Evolutionary conservation across 2,329 filamentous ascomycete genomes (phyloP), one percentile per base, ranked within the genome.

Genomic region (Dothideomycetes sp.): DNA sequence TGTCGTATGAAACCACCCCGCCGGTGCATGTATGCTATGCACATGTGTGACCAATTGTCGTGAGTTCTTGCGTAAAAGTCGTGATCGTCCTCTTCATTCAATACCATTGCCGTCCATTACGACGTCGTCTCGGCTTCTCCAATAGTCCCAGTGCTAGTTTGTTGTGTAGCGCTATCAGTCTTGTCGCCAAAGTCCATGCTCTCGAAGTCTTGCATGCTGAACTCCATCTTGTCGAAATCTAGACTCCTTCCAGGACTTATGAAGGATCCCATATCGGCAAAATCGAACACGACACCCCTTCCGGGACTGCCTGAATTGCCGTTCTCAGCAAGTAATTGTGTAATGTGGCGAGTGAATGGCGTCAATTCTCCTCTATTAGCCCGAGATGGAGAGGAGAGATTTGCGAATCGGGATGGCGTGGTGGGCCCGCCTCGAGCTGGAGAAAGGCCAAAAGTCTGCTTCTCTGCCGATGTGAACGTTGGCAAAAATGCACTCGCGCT

Each of bases 281-380:
- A 58, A 29, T 57, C 54, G 33, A 53, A 53, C 10, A 44, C 41
- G 12, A 27, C 22, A 15, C 33, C 30, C 12, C 40, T 32, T 17
- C 42, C 46, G 14, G 54, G 54, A 29, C 54, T 56, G 2, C 49
- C 51, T 3, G 37, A 45, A 2, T 41, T 48, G 17, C 45, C 47
- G 22, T 47, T 52, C 5, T 45, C 47, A 16, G 79, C 73, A 5
- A 84, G 64, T 44, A 84, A 65, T 49, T 81, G 72, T 47, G 72
- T 74, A 27, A 85, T 68, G 16, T 77, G 74, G 29, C 72, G 68
- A 2, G 75, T 77, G 51, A 81, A 72, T 0, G 78, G 77, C 4
- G 76, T 77, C 40, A 63, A 55, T 17, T 61, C 50, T 19, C 49
- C 50, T 44, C 44, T 50, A 15, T 34, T 37, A 17, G 19, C 34